Evolutionary conservation across 805 yeast species (phyloP).

Genomic region (Wickerhamiella siamensis): DNA sequence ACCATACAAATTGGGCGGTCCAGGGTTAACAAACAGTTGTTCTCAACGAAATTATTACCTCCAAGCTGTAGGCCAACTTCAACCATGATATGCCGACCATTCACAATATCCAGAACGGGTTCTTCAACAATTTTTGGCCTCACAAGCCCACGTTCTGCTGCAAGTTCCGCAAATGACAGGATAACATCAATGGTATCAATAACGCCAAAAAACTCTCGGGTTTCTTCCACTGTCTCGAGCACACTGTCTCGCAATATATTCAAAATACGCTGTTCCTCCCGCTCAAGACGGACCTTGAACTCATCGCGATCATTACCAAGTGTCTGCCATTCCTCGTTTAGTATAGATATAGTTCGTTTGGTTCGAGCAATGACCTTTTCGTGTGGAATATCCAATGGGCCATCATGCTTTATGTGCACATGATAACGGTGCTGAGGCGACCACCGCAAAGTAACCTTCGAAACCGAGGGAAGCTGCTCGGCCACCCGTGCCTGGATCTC

Average conservation of each 20-base stretch:
- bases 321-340: slow-evolving; percentile 33
- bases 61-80: slow-evolving; percentile 49
- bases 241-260: slow-evolving; percentile 34
- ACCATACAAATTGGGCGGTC: slow-evolving; percentile 37
- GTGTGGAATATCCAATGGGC: slow-evolving; percentile 8
- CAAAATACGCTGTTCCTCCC: slow-evolving; percentile 43
- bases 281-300: slow-evolving; percentile 33
- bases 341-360: slow-evolving; percentile 32
- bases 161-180: slow-evolving; percentile 55
- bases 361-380: slow-evolving; percentile 28
- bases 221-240: slow-evolving; percentile 29
- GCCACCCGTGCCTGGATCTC: slow-evolving; percentile 13
- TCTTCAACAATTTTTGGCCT: slow-evolving; percentile 48
- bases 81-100: slow-evolving; percentile 78
- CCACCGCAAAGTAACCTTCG: slow-evolving; percentile 27
- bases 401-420: slow-evolving; percentile 30
- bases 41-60: slow-evolving; percentile 36
- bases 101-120: slow-evolving; percentile 34
- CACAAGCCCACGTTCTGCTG: slow-evolving; percentile 51
- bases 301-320: slow-evolving; percentile 37
- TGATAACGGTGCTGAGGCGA: slow-evolving; percentile 34
- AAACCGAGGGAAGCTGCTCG: slow-evolving; percentile 9
- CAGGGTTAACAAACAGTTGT: slow-evolving; percentile 26
- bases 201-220: slow-evolving; percentile 37
- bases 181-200: slow-evolving; percentile 61